phyloP scores from a whole-genome alignment of 1,139 yeast species.

The Taphrina deformans region DNA sequence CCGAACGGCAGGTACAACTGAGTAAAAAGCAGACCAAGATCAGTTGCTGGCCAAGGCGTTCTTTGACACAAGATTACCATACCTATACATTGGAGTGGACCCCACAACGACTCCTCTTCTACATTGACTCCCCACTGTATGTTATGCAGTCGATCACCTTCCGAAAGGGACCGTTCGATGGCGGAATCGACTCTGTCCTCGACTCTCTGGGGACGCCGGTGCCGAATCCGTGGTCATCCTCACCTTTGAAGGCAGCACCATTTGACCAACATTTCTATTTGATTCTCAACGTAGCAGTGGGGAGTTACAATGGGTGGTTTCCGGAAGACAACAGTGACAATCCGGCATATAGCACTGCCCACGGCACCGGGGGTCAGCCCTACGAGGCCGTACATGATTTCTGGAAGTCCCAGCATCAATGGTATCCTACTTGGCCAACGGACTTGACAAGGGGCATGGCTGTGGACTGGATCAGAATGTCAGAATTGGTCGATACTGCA shows the following conservation, averaged over 20 bases:
- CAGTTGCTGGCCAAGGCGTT: conserved; percentile 33
- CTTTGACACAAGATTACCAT: conserved; percentile 35
- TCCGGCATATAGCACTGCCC: conserved; percentile 35
- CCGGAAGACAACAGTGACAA: conserved; percentile 36
- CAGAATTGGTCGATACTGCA: conserved; percentile 13
- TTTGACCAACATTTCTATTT: conserved; percentile 38
- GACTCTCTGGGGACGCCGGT: conserved; percentile 36
- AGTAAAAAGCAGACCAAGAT: conserved; percentile 12
- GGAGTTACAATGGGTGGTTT: conserved; percentile 39
- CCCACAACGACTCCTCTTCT: conserved; percentile 36
- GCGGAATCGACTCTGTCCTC: conserved; percentile 34
- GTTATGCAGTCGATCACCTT: conserved; percentile 36
- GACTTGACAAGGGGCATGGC: conserved; percentile 26
- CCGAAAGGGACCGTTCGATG: conserved; percentile 34
- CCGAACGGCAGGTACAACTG: conserved; percentile 26
- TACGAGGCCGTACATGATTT: conserved; percentile 28
- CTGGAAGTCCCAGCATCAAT: conserved; percentile 27
- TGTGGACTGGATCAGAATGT: conserved; percentile 27
- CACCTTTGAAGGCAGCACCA: conserved; percentile 36
- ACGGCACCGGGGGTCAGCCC: conserved; percentile 19
- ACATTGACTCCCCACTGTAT: conserved; percentile 38
- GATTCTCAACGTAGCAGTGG: conserved; percentile 39
- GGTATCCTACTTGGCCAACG: conserved; percentile 31
- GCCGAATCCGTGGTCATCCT: conserved; percentile 38
- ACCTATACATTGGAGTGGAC: conserved; percentile 39